phyloP scores from a whole-genome alignment of 345 rosid genomes.

The Balakata baccata region DNA sequence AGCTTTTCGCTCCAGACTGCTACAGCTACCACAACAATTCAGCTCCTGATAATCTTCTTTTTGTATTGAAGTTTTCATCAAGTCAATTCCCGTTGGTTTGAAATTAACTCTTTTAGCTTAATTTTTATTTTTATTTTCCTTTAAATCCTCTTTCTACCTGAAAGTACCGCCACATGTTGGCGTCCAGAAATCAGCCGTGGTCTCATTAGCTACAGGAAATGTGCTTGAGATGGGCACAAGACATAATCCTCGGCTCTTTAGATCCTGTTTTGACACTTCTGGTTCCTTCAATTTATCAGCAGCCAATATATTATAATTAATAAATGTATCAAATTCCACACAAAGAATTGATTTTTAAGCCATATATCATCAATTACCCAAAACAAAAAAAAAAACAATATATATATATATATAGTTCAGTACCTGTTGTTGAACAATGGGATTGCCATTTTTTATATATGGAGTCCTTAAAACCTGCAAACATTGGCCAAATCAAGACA shows the following conservation, averaged over 20 bases:
- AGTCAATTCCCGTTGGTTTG: no score
- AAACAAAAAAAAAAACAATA: neutral
- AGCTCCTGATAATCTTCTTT: slow-evolving; percentile 31
- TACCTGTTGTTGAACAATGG: slow-evolving; percentile 20
- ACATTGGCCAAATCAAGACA: neutral
- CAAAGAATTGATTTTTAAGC: neutral
- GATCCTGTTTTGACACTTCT: slow-evolving; percentile 18
- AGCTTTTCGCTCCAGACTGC: slow-evolving; percentile 34
- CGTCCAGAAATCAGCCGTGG: slow-evolving; percentile 31
- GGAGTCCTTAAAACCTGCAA: slow-evolving; percentile 27
- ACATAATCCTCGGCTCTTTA: slow-evolving; percentile 33
- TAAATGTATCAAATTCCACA: neutral
- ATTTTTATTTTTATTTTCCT: no score
- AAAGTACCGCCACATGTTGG: slow-evolving; percentile 31
- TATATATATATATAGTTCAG: neutral
- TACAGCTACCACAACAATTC: slow-evolving; percentile 41
- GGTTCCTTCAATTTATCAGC: slow-evolving; percentile 7
- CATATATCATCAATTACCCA: no score
- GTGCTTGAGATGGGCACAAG: slow-evolving; percentile 32
- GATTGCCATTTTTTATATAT: slow-evolving; percentile 26
- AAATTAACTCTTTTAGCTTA: no score
- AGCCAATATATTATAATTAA: neutral
- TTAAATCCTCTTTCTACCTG: no score
- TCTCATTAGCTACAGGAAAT: slow-evolving; percentile 32
- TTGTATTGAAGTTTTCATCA: slow-evolving; percentile 4